Conservation (phyloP, 2,329 filamentous ascomycete genomes). For the Ophioceras dolichostomum region DNA sequence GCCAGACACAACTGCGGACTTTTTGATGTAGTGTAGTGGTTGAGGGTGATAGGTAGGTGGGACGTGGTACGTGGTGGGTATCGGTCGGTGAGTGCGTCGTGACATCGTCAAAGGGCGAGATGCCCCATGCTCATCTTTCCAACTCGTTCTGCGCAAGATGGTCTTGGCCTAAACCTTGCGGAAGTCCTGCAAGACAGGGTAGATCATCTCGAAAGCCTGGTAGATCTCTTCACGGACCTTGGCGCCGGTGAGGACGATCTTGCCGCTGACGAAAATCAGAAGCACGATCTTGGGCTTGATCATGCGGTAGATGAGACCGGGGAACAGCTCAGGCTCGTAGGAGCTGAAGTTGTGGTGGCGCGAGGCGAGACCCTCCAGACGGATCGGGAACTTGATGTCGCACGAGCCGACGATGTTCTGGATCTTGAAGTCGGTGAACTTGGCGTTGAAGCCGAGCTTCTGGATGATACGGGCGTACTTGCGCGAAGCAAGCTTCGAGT, state of each 20-base stretch:
- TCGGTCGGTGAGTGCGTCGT: conserved; percentile 23
- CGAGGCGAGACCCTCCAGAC: conserved; percentile 86
- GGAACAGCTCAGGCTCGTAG: conserved; percentile 97
- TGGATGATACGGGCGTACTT: conserved; percentile 99
- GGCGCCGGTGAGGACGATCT: conserved; percentile 94
- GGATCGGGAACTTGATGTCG: conserved; percentile 99
- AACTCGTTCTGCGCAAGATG: conserved; percentile 21
- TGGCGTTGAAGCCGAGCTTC: conserved; percentile 98
- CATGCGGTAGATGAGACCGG: conserved; percentile 99
- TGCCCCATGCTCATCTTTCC: no score
- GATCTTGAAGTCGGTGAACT: conserved; percentile 99
- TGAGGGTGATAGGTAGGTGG: conserved; percentile 1
- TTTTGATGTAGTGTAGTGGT: background rate
- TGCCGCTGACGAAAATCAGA: conserved; percentile 94
- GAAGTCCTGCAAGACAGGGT: conserved; percentile 75
- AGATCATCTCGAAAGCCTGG: conserved; percentile 93
- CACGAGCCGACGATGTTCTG: conserved; percentile 98
- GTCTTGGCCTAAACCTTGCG: conserved; percentile 35
- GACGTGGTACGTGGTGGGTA: no score
- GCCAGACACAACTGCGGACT: background rate
- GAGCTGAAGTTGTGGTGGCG: conserved; percentile 99
- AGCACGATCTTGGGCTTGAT: conserved; percentile 99
- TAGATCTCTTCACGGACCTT: conserved; percentile 98
- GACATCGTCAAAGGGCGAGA: conserved; percentile 29
- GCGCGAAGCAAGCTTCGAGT: conserved; percentile 89